phyloP scores from a whole-genome alignment of 2,329 filamentous ascomycete genomes.

The Colletotrichum sp. region DNA sequence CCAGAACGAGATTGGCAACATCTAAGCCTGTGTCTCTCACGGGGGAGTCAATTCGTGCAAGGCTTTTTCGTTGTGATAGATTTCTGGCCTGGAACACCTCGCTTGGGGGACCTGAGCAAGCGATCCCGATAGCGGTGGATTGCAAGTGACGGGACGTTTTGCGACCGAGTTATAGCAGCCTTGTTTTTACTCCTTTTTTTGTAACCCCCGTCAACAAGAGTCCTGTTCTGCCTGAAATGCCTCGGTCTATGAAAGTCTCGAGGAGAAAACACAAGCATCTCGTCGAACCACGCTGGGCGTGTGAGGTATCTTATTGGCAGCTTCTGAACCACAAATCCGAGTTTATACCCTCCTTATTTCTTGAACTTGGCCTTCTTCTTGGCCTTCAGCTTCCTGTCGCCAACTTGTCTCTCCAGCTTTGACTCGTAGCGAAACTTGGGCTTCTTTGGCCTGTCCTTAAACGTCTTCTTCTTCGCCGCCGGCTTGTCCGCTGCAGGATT shows the following conservation, averaged over 20 bases:
- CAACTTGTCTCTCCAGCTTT: constrained; percentile 81
- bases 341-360: constrained; percentile 17
- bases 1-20: constrained; percentile 89
- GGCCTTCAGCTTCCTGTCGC: constrained; percentile 72
- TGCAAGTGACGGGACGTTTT: constrained; percentile 11
- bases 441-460: constrained; percentile 73
- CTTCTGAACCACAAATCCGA: constrained; percentile 8
- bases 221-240: constrained; percentile 13
- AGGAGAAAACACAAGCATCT: neutral
- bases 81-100: constrained; percentile 12
- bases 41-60: constrained; percentile 16
- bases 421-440: constrained; percentile 88
- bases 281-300: constrained; percentile 14
- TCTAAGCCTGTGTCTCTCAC: constrained; percentile 58
- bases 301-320: neutral
- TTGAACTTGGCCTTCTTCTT: constrained; percentile 53
- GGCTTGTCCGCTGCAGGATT: constrained; percentile 29
- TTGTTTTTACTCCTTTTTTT: constrained; percentile 17
- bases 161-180: constrained; percentile 18
- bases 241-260: neutral
- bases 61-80: constrained; percentile 9
- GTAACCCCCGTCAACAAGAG: constrained; percentile 17
- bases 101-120: constrained; percentile 12
- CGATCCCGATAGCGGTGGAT: constrained; percentile 14
- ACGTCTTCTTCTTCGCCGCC: constrained; percentile 51